Percentiles rank a stretch among this genome's conserved stretches.
Evolutionary conservation across 169 alveolate genomes (phyloP).

Genomic region (Plasmodium cynomolgi): DNA sequence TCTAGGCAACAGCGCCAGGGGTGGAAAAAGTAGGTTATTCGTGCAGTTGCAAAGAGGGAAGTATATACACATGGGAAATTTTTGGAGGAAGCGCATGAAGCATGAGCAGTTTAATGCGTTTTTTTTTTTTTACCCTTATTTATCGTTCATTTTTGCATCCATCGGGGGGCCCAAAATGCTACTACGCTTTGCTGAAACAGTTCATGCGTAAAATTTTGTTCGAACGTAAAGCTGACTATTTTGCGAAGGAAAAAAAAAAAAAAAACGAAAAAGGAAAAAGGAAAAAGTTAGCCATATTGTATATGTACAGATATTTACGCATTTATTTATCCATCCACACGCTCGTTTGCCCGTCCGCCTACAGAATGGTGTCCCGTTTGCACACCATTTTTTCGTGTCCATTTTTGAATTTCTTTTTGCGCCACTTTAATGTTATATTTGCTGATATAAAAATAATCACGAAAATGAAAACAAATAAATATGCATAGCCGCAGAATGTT

Average conservation of each 20-base stretch:
- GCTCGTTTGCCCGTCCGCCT: background rate
- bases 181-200: background rate
- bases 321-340: background rate
- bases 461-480: background rate
- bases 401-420: background rate
- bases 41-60: background rate
- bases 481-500: background rate
- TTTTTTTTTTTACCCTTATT: background rate
- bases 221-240: background rate
- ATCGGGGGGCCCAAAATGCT: background rate
- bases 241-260: background rate
- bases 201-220: background rate
- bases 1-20: background rate
- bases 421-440: background rate
- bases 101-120: background rate
- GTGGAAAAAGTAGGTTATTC: background rate
- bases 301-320: background rate
- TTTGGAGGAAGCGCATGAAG: background rate
- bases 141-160: background rate
- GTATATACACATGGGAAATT: background rate
- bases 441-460: background rate
- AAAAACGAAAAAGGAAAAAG: background rate
- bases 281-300: constrained; percentile 1
- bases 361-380: background rate
- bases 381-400: background rate